phyloP scores from a whole-genome alignment of 768 basidiomycete genomes.

The Hericium alpestre region DNA sequence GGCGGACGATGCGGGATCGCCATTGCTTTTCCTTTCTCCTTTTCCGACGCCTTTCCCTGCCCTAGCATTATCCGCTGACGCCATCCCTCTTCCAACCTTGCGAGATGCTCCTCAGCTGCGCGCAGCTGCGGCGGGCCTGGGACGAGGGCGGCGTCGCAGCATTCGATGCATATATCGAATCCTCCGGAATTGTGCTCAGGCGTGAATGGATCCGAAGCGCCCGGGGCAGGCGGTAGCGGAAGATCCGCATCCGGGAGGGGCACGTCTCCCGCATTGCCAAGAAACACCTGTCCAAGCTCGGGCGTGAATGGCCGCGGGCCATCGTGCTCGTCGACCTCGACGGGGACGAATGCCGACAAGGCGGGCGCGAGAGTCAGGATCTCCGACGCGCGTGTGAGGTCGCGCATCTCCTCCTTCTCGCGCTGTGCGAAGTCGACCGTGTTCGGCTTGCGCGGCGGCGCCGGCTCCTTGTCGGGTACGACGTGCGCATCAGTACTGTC shows the following conservation, averaged over 20 bases:
- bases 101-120: constrained; percentile 68
- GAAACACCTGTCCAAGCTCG: constrained; percentile 54
- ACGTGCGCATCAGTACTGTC: constrained; percentile 24
- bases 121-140: constrained; percentile 56
- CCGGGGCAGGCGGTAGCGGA: neutral
- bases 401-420: constrained; percentile 85
- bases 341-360: neutral
- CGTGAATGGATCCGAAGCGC: constrained; percentile 24
- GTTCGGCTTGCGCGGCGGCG: constrained; percentile 26
- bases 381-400: constrained; percentile 73
- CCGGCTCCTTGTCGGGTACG: constrained; percentile 10
- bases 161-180: constrained; percentile 83
- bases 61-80: constrained; percentile 1
- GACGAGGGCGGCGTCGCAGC: constrained; percentile 71
- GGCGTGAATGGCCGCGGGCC: constrained; percentile 27
- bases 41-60: constrained; percentile 5
- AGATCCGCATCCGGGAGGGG: constrained; percentile 22
- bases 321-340: constrained; percentile 23
- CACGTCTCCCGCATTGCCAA: constrained; percentile 80
- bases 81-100: constrained; percentile 55
- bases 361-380: constrained; percentile 42
- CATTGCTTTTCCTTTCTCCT: constrained; percentile 9
- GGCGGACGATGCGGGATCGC: constrained; percentile 47
- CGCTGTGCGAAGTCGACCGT: constrained; percentile 74
- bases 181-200: constrained; percentile 38